Conservation (phyloP, 148 eudicot genomes). For the Silene conica region DNA sequence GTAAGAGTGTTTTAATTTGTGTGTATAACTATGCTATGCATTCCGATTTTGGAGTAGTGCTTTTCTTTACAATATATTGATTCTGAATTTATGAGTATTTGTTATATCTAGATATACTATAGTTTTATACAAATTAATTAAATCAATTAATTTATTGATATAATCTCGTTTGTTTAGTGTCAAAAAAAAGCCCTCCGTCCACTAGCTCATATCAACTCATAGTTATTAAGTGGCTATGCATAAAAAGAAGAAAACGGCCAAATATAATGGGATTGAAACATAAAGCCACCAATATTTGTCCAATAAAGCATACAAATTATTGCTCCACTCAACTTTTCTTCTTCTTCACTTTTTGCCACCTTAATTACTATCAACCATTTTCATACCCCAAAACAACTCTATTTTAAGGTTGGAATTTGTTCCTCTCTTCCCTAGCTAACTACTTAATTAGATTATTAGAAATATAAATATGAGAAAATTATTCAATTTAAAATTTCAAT, state of each 20-base stretch:
- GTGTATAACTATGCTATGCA: too few species aligned
- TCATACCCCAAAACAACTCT: neutral
- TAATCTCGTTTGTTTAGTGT: neutral
- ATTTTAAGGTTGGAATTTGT: neutral
- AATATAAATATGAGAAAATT: too few species aligned
- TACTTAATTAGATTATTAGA: neutral
- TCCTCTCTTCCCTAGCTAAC: neutral
- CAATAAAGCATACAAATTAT: conserved; percentile 14
- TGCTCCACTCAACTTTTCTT: conserved; percentile 7
- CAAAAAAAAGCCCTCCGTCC: neutral
- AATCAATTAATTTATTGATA: neutral
- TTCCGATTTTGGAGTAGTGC: too few species aligned
- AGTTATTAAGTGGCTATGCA: conserved; percentile 4
- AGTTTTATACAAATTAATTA: too few species aligned
- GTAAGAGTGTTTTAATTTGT: too few species aligned
- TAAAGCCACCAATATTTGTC: conserved; percentile 16
- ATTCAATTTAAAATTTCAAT: too few species aligned
- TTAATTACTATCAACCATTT: conserved; percentile 17
- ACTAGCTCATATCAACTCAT: neutral
- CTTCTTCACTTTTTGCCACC: conserved; percentile 22
- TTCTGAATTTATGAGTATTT: too few species aligned
- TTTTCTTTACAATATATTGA: too few species aligned
- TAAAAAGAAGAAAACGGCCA: conserved; percentile 19
- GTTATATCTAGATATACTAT: too few species aligned
- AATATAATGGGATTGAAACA: conserved; percentile 12